A percentile compares a stretch with the other conserved stretches of the same genome.
Evolutionary conservation across 2,329 filamentous ascomycete species (phyloP).

Genomic region (Talaromyces pinophilus): DNA sequence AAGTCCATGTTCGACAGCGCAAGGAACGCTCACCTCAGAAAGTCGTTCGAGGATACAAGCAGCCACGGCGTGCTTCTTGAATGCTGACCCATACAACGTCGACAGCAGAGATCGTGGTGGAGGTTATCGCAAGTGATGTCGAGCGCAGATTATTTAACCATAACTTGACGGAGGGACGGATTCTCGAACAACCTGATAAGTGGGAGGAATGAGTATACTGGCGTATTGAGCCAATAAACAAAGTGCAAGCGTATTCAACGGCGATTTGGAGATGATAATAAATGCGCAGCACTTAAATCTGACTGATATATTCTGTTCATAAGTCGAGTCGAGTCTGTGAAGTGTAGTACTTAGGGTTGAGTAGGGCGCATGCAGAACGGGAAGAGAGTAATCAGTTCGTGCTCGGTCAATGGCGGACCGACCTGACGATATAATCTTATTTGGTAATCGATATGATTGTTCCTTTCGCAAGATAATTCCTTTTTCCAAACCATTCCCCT

Average conservation of each 20-base stretch:
- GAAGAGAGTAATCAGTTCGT: neutral
- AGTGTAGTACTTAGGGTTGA: neutral
- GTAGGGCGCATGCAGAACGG: constrained; percentile 2
- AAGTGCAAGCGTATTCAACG: neutral
- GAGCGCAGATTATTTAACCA: neutral
- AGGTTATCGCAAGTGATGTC: neutral
- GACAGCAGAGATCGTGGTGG: neutral
- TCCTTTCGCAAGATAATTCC: neutral
- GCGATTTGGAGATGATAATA: neutral
- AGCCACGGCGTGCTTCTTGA: neutral
- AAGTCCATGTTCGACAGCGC: constrained; percentile 45
- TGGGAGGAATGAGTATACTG: neutral
- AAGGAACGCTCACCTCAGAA: neutral
- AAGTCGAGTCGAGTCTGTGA: neutral
- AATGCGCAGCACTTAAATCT: neutral
- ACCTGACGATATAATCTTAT: neutral
- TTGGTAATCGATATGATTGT: constrained; percentile 1
- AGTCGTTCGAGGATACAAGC: constrained; percentile 1
- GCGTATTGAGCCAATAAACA: neutral
- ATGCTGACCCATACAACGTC: neutral
- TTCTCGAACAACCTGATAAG: neutral
- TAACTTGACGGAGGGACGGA: constrained; percentile 1
- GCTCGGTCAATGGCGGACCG: neutral
- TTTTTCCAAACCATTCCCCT: neutral
- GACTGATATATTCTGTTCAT: neutral